Evolutionary conservation across 352 stramenopile species (phyloP).

Genomic region (Thalassiosira pacifica): DNA sequence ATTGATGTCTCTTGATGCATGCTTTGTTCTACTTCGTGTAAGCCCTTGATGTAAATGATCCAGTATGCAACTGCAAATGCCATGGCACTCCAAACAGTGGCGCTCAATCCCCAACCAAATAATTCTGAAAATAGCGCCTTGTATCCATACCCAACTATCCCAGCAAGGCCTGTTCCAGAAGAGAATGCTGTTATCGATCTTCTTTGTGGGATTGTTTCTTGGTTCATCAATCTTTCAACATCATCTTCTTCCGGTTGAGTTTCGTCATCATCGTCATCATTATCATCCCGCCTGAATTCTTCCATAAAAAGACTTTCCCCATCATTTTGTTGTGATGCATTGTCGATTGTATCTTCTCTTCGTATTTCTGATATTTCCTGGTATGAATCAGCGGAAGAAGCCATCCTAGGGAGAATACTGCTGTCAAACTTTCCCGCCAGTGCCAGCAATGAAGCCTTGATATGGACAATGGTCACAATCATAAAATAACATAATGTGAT

Average conservation of each 20-base stretch:
- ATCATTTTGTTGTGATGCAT: neutral
- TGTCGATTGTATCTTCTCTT: conserved; percentile 4
- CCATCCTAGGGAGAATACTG: conserved; percentile 31
- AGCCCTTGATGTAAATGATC: conserved; percentile 32
- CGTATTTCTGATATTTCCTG: conserved; percentile 19
- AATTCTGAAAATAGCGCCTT: conserved; percentile 65
- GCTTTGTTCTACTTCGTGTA: conserved; percentile 19
- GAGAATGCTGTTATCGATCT: conserved; percentile 91
- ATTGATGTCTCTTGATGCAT: conserved; percentile 26
- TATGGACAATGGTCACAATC: conserved; percentile 15
- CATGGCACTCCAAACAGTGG: conserved; percentile 59
- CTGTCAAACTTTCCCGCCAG: conserved; percentile 72
- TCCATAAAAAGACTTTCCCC: conserved; percentile 14
- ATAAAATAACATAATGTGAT: too few relatives aligned
- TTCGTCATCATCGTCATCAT: conserved; percentile 6
- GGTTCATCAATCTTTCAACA: neutral
- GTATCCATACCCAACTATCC: conserved; percentile 90
- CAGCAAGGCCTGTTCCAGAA: conserved; percentile 92
- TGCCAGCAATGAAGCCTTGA: conserved; percentile 57
- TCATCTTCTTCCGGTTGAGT: conserved; percentile 31
- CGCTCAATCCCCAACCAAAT: conserved; percentile 54
- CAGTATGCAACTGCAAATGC: conserved; percentile 58
- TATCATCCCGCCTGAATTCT: conserved; percentile 2
- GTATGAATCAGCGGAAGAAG: conserved; percentile 11
- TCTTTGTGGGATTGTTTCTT: conserved; percentile 10